Conservation (phyloP, 257 asterid species). For the Primulina tabacum region DNA sequence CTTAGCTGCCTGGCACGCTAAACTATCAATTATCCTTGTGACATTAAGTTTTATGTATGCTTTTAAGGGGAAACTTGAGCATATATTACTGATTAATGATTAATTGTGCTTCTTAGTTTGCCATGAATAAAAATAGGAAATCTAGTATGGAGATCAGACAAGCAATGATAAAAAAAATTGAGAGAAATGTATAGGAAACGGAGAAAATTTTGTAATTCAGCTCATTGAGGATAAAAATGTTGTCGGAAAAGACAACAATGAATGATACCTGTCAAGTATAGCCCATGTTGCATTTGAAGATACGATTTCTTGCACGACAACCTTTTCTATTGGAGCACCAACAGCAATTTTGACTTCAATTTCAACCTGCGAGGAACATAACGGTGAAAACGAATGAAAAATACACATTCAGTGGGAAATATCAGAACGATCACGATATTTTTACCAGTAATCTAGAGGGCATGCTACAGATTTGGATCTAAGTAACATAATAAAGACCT, state of each 20-base stretch:
- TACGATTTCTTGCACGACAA: constrained; percentile 54
- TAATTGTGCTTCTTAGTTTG: background rate
- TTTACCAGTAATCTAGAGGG: background rate
- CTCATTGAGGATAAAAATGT: no score
- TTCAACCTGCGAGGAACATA: constrained; percentile 48
- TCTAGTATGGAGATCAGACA: background rate
- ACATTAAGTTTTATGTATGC: background rate
- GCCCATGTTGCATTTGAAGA: constrained; percentile 55
- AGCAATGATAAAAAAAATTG: no score
- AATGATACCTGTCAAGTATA: constrained; percentile 58
- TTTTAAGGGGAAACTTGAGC: background rate
- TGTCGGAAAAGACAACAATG: background rate
- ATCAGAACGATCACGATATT: background rate
- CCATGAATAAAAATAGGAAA: background rate
- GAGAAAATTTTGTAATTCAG: no score
- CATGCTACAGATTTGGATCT: background rate
- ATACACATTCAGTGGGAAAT: constrained; percentile 6
- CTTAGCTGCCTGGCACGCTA: constrained; percentile 52
- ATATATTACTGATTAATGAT: background rate
- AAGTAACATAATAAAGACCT: background rate
- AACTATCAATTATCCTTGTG: constrained; percentile 8
- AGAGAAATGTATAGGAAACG: background rate
- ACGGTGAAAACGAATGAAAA: background rate
- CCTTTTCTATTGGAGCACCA: constrained; percentile 56
- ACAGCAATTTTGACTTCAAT: constrained; percentile 67